Percentiles rank a stretch among this genome's conserved stretches.
Evolutionary conservation across 805 yeast species (phyloP).

Genomic region (Hemisphaericaspora nanyangensis): DNA sequence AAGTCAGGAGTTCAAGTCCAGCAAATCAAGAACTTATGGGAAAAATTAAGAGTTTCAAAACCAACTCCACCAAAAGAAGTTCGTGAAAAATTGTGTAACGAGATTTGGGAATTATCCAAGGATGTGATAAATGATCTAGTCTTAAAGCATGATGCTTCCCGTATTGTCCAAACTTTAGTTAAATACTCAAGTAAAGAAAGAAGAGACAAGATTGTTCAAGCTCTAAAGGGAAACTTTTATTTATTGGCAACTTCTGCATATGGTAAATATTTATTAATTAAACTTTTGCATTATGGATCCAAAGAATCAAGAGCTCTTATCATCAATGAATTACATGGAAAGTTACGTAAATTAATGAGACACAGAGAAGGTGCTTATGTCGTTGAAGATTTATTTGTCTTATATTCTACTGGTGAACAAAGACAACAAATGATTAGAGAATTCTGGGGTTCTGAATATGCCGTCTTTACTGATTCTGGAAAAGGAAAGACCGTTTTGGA

Average conservation of each 20-base stretch:
- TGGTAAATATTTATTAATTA: slow-evolving; percentile 88
- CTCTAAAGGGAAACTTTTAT: slow-evolving; percentile 74
- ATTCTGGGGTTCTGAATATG: slow-evolving; percentile 95
- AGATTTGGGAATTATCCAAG: slow-evolving; percentile 79
- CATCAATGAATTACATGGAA: slow-evolving; percentile 84
- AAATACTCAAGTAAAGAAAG: slow-evolving; percentile 80
- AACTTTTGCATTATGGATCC: slow-evolving; percentile 88
- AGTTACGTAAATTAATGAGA: slow-evolving; percentile 86
- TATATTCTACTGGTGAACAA: slow-evolving; percentile 82
- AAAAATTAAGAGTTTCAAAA: slow-evolving; percentile 76
- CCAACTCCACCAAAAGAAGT: slow-evolving; percentile 76
- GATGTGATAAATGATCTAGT: slow-evolving; percentile 81
- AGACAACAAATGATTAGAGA: slow-evolving; percentile 89
- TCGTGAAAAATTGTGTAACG: slow-evolving; percentile 74
- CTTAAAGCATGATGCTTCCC: slow-evolving; percentile 91
- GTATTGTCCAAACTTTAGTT: slow-evolving; percentile 91
- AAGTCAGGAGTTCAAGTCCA: slow-evolving; percentile 85
- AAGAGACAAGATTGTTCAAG: slow-evolving; percentile 62
- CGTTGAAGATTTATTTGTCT: slow-evolving; percentile 84
- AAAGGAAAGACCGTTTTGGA: slow-evolving; percentile 60
- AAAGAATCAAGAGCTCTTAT: slow-evolving; percentile 73
- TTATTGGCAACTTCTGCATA: slow-evolving; percentile 86
- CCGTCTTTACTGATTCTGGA: slow-evolving; percentile 78
- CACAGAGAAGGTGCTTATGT: slow-evolving; percentile 98
- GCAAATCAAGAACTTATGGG: slow-evolving; percentile 86